Base-by-base conservation (phyloP, 345 rosid genomes). In the Bretschneidera sinensis region DNA sequence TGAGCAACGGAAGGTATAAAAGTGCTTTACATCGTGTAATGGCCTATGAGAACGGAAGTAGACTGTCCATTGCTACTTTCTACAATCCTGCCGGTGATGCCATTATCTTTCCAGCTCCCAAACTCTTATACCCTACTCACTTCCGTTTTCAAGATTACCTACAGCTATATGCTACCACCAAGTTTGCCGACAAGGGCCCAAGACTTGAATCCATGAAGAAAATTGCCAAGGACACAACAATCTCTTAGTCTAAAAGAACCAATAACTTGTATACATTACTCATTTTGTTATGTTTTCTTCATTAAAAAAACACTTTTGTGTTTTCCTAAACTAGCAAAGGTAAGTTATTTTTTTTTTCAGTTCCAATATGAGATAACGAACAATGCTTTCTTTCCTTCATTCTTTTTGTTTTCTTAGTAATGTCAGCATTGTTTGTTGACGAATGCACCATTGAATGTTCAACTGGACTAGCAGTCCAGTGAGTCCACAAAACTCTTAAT, bases 41-140 rank as follows among this genome's bases (percentile, higher is more conserved):
- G 86, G 72, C 97, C 14, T 70, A 72, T 59, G 76, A 85, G 67
- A 70, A 69, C 1, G 96, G 92, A 55, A 87, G 95, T 80, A 84
- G 96, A 67, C 81, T 92, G 51, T 92, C 97, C 14, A 82, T 92
- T 47, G 98, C 97, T 49, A 81, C 91, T 18, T 87, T 92, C 80
- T 92, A 87, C 55, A 92, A 92, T 68, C 98, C 96, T 22, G 84
- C 83, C 43, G 65, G 72, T 18, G 96, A 92, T 65, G 94, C 98
- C 23, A 24, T 85, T 1, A 82, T 92, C 62, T 82, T 89, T 57
- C 88, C 95, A 6, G 81, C 91, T 68, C 74, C 87, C 0, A 77
- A 76, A 67, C 85, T 92, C 7, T 43, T 76, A 56, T 92, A 92
- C 66, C 98, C 95, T 39, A 67, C 57, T 67, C 51, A 75, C 51